These are phyloP conservation scores for Oemleria cerasiformis DNA, from an alignment of 306 rosid genomes.

Conservation along the genomic window DNA sequence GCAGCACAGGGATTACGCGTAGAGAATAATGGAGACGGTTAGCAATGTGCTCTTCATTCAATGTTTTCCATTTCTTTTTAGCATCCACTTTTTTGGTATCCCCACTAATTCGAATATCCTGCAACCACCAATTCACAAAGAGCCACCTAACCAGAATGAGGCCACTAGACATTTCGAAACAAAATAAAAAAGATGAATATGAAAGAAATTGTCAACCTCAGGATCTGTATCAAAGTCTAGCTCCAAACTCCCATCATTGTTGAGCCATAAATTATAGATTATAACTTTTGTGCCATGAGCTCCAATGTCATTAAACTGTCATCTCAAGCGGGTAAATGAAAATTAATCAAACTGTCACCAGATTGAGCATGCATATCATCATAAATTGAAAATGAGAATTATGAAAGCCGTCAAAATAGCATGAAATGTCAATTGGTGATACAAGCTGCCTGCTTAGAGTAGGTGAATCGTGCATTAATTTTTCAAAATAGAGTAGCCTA, in stretches of 20 bases:
- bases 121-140: constrained; percentile 33
- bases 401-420: not conserved
- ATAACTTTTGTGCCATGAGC: constrained; percentile 86
- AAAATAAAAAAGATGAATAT: constrained; percentile 5
- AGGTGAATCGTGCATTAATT: not conserved
- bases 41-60: constrained; percentile 78
- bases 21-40: constrained; percentile 63
- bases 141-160: constrained; percentile 15
- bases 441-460: not conserved
- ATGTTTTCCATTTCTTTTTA: constrained; percentile 18
- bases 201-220: constrained; percentile 42
- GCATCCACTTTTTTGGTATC: constrained; percentile 44
- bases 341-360: not conserved
- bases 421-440: not conserved
- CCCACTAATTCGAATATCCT: constrained; percentile 79
- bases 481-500: constrained; percentile 8
- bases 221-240: constrained; percentile 68
- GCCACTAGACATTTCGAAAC: constrained; percentile 1
- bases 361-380: not conserved
- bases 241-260: constrained; percentile 64
- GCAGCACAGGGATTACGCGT: constrained; percentile 55
- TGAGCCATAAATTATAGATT: constrained; percentile 81
- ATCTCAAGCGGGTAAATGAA: constrained; percentile 15
- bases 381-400: not conserved
- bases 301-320: constrained; percentile 81